Base-by-base conservation (phyloP, 768 basidiomycete genomes). In the Phallus indusiatus region DNA sequence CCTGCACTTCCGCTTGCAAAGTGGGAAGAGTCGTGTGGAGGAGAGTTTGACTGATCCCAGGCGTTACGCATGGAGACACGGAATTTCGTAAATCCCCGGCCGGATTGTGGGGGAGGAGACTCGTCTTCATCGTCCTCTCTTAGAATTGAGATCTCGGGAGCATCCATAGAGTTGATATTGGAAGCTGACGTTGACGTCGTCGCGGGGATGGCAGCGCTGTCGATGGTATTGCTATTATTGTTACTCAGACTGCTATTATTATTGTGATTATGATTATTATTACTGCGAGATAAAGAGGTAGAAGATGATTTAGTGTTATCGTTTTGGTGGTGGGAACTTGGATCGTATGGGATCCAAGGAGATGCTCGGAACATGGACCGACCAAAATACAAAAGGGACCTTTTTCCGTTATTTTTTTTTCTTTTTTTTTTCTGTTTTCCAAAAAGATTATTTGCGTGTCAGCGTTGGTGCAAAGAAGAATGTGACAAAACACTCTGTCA, bases 71-170 rank as follows among this genome's bases (percentile, higher is more conserved):
- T 69, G 65, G 83, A 82, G 47, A 83, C 77, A 56, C 75, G 74
- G 62, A 76, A 70, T 63, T 77, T 78, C 58, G 74, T 64, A 1
- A 71, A 69, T 34, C 67, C 59, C 12, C 61, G 64, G 14, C 64
- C 63, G 22, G 37, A 37, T 16, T 68, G 70, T 51, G 55, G 70
- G 55, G 54, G 69, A 64, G 67, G 64, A 9, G 72, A 69, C 16
- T 88, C 84, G 53, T 87, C 86, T n/a, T 80, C 80, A 11, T 79
- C 78, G 61, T 90, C 88, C 52, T 89, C 86, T 35, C 75, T 77
- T 35, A 90, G 79, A 28, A 84, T 90, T 22, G 88, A 90, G 56
- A 91, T 90, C 64, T 83, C 83, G 37, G 89, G 89, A 35, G 88
- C 86, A 42, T 90, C 89, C 86, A 90, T 88, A 47, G 47, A 11